These are phyloP conservation scores for Erysimum cheiranthoides DNA, from an alignment of 345 rosid species.

Conservation along the genomic window DNA sequence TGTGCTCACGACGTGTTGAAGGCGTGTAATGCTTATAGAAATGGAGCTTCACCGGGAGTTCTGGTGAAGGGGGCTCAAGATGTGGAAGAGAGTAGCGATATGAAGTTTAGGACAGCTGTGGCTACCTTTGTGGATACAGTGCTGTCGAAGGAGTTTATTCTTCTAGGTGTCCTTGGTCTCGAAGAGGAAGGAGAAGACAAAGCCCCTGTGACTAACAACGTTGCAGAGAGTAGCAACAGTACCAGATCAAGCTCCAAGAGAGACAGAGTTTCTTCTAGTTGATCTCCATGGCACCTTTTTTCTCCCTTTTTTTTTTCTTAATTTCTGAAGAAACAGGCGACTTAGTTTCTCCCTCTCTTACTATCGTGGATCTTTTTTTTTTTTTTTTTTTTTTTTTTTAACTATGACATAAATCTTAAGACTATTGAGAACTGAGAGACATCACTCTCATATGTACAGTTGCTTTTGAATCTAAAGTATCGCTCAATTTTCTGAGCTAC, in stretches of 20 bases:
- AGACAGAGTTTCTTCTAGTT: conserved; percentile 34
- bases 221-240: conserved; percentile 31
- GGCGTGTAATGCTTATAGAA: conserved; percentile 77
- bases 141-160: conserved; percentile 56
- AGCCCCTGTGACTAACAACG: conserved; percentile 11
- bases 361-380: neutral
- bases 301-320: neutral
- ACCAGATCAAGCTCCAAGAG: conserved; percentile 37
- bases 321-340: conserved; percentile 20
- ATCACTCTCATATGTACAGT: conserved; percentile 37
- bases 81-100: conserved; percentile 55
- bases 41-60: conserved; percentile 74
- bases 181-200: conserved; percentile 36
- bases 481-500: neutral
- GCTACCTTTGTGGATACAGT: conserved; percentile 44
- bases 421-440: conserved; percentile 31
- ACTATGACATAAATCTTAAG: conserved; percentile 4
- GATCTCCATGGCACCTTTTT: conserved; percentile 1
- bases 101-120: conserved; percentile 52
- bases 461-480: neutral
- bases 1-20: conserved; percentile 63
- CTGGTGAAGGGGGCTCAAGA: conserved; percentile 62
- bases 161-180: conserved; percentile 54
- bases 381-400: neutral
- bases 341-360: conserved; percentile 4